These are phyloP conservation scores for Gymnopilus dilepis DNA, from an alignment of 768 basidiomycete genomes.

Conservation along the genomic window DNA sequence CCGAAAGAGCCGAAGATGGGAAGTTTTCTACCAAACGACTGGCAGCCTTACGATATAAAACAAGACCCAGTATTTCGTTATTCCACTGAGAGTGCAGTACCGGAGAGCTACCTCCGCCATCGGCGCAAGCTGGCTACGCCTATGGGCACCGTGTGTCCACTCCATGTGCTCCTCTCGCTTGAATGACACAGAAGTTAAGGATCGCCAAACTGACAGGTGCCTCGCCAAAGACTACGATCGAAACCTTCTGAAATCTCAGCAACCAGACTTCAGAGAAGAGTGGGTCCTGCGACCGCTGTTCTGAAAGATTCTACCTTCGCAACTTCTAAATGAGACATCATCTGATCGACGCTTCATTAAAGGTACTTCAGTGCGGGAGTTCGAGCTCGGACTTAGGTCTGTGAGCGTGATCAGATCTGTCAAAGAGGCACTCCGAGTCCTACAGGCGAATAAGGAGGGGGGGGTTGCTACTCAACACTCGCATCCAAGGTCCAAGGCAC, in stretches of 20 bases:
- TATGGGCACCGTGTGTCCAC: not conserved
- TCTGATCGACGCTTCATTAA: conserved; percentile 11
- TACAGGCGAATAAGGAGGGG: not conserved
- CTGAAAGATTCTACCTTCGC: not conserved
- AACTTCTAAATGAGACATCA: not conserved
- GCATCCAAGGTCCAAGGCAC: not conserved
- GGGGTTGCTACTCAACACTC: not conserved
- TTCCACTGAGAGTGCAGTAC: not conserved
- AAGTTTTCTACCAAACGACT: not conserved
- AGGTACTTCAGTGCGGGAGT: not conserved
- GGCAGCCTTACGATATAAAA: not conserved
- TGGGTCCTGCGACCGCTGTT: not conserved
- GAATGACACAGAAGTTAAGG: conserved; percentile 1
- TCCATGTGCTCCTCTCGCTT: not conserved
- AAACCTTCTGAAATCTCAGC: conserved; percentile 2
- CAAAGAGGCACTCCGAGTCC: not conserved
- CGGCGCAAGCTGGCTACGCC: not conserved
- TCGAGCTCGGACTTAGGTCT: not conserved
- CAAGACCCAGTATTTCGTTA: not conserved
- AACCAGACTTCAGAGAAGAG: not conserved
- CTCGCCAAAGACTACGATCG: conserved; percentile 4
- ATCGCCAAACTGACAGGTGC: conserved; percentile 3
- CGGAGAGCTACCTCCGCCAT: not conserved
- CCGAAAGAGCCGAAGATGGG: not conserved
- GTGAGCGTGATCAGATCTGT: conserved; percentile 6